Percentiles rank a stretch among this genome's conserved stretches.
phyloP scores from a whole-genome alignment of 306 rosid species.

The Cicer arietinum region DNA sequence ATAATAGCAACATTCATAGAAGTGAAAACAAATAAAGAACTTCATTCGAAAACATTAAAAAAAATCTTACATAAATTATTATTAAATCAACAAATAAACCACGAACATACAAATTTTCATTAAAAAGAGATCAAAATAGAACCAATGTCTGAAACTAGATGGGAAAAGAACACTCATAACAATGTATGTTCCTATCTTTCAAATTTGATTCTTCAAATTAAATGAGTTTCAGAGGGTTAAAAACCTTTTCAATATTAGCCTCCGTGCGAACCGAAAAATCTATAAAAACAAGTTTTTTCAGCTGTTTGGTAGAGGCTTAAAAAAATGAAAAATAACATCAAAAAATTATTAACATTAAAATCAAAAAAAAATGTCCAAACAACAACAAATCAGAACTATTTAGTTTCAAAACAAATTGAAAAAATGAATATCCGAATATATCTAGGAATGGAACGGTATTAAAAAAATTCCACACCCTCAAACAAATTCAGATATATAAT shows the following conservation, averaged over 20 bases:
- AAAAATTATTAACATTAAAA: neutral
- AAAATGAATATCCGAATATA: conserved; percentile 38
- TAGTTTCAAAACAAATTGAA: neutral
- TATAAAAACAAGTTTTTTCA: neutral
- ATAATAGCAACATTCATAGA: too few species aligned
- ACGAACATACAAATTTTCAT: too few species aligned
- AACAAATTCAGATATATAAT: conserved; percentile 2
- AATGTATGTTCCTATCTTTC: conserved; percentile 23
- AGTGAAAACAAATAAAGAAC: too few species aligned
- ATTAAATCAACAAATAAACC: too few species aligned
- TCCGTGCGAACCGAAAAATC: conserved; percentile 47
- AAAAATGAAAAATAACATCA: neutral
- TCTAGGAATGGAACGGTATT: conserved; percentile 37
- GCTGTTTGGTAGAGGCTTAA: conserved; percentile 47
- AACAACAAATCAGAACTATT: neutral
- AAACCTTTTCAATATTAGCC: conserved; percentile 37
- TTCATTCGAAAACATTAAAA: too few species aligned
- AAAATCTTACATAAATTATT: too few species aligned
- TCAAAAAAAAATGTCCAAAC: neutral
- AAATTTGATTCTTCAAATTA: neutral
- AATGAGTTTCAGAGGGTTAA: neutral
- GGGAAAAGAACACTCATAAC: conserved; percentile 36
- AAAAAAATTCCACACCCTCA: conserved; percentile 26
- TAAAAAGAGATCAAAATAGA: neutral
- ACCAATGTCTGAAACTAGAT: conserved; percentile 27